Percentiles rank a stretch among this genome's conserved stretches.
These are phyloP conservation scores for Pestalotiopsis sp. DNA, from an alignment of 2,329 filamentous ascomycete species.

Conservation along the genomic window DNA sequence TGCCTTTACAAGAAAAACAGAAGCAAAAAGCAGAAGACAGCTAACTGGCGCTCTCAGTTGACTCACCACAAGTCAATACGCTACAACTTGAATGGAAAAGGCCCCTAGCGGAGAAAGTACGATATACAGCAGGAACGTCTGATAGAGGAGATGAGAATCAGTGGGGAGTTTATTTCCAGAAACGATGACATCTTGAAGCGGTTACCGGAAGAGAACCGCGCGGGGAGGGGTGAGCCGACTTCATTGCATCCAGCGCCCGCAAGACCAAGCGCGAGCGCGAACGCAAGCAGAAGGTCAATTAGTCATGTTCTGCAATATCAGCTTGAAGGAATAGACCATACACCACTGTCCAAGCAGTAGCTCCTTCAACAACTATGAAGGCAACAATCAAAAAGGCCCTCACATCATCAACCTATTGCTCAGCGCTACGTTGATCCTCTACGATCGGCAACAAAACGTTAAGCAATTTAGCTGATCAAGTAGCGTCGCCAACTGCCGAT, in stretches of 20 bases:
- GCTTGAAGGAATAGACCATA: background rate
- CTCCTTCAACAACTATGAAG: background rate
- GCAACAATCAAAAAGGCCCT: background rate
- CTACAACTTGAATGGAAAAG: background rate
- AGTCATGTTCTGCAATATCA: background rate
- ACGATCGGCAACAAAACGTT: background rate
- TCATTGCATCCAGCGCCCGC: conserved; percentile 72
- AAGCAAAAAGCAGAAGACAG: conserved; percentile 7
- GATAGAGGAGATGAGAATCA: background rate
- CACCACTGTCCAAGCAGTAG: background rate
- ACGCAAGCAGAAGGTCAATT: conserved; percentile 78
- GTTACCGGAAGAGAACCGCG: background rate
- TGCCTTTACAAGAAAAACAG: background rate
- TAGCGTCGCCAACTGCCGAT: background rate
- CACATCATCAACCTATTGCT: background rate
- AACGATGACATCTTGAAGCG: background rate
- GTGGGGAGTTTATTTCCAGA: background rate
- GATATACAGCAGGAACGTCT: background rate
- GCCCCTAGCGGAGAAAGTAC: background rate
- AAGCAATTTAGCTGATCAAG: background rate
- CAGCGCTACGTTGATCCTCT: background rate
- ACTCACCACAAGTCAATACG: background rate
- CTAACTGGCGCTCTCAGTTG: background rate
- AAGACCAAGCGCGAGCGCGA: conserved; percentile 87
- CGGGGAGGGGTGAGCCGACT: conserved; percentile 43